Base-by-base conservation (phyloP, 2,329 filamentous ascomycete genomes). In the Zelopaecilomyces penicillatus region DNA sequence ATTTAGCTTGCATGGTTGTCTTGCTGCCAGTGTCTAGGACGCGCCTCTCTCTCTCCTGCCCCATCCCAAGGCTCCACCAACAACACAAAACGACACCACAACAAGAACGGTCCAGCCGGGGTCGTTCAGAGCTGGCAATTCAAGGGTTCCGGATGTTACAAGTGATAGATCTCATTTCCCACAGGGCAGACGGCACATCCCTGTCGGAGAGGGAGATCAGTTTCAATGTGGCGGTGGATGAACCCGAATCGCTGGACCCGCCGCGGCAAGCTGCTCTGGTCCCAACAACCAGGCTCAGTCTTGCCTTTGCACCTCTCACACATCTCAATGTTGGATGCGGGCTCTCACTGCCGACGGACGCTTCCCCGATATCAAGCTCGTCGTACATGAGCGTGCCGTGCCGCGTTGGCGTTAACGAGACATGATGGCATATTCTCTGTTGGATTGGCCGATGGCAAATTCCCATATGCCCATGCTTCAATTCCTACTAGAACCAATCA, bases 241-340 rank as follows among this genome's bases (percentile, higher is more conserved):
- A 60, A 60, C 58, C 60, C 55, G 50, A 58, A 52, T 47, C 47
- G 49, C 50, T 56, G 56, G 56, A 52, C 53, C 55, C 54, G 52
- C 41, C 38, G 39, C 46, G 41, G 45, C 45, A 46, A 39, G 26
- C 10, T 39, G 37, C 37, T 39, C 29, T 30, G 37, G 11, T 30
- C 35, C 43, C 41, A 45, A 35, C n/a, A 10, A 39, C 46, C 42
- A 26, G 44, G 41, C 39, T 44, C 37, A 45, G 43, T 32, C 41
- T 39, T 37, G 39, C 19, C 19, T 19, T 19, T 19, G 19, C 19
- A 19, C 19, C 19, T 19, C 19, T 19, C 19, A 19, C 19, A 19
- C 19, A 19, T 19, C 19, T 19, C 19, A 19, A 19, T 3, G 2
- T 2, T 19, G 19, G 19, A 19, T 19, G 19, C 19, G 19, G 19